Evolutionary conservation across 371 early-diverging fungal genomes (phyloP), one percentile per base, ranked within the genome.

Genomic region (Mortierella sp.): DNA sequence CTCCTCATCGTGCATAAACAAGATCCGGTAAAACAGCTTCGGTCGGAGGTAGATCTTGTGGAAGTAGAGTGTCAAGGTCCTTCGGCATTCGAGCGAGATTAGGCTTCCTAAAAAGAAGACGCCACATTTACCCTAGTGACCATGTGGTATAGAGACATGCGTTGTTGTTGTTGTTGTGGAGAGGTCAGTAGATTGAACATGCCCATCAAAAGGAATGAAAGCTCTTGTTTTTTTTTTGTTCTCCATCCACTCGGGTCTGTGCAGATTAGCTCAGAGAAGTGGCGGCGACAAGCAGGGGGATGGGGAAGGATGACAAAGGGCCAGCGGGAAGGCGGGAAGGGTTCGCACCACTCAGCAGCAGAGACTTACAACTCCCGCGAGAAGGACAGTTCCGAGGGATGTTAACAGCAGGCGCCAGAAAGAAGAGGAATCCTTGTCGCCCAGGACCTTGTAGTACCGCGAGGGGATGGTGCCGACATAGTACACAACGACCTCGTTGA

Each of bases 391-490:
- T 1, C 79, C 39, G 2, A 91, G 48, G 31, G 88, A 85, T 13
- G 83, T 77, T 0, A 82, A 5, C 13, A 91, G 61, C 25, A 88
- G 80, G 16, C 65, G 63, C 29, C 57, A 54, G 71, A 94, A 95
- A 14, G 83, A 88, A 10, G 71, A 47, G 6, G 55, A 41, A 61
- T 94, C 90, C 66, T 82, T 82, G 57, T 87, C 82, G 7, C 84
- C 83, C 31, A 95, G 77, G 19, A 91, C 85, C 8, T 77, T 65
- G 80, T 91, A 95, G 77, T 91, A 95, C 56, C 83, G 78, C 29
- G 92, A 88, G 5, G 92, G 87, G 48, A 90, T 79, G 21, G 84
- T 74, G 10, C 96, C 95, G 4, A 88, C 87, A 71, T 76, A 91
- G 57, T 92, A 95, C 5, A 87, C 88, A 21, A 89, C 50, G 0